A percentile compares a stretch with the other conserved stretches of the same genome.
Evolutionary conservation across 2,329 filamentous ascomycete species (phyloP).

Genomic region (Huntiella moniliformis): DNA sequence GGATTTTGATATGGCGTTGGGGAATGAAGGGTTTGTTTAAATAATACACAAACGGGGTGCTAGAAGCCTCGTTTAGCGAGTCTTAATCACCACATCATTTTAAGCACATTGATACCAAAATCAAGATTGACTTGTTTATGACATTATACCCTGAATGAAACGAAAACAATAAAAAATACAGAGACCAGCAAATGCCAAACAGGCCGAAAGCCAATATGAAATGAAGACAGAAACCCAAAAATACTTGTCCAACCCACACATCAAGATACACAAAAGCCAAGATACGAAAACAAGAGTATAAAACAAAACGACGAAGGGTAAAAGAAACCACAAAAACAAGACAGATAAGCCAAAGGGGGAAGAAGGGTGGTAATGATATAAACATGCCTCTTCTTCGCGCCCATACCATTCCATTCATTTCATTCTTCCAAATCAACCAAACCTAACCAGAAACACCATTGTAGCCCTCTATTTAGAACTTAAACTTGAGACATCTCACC

Average conservation of each 20-base stretch:
- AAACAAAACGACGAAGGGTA: constrained; percentile 3
- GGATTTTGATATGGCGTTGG: too few species aligned
- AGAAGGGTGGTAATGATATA: background rate
- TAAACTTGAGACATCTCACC: background rate
- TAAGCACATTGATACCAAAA: background rate
- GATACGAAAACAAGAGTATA: constrained; percentile 2
- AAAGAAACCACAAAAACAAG: background rate
- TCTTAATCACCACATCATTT: background rate
- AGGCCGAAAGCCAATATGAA: background rate
- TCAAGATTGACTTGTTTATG: background rate
- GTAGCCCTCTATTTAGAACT: background rate
- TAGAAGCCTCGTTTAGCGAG: too few species aligned
- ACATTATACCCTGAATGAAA: background rate
- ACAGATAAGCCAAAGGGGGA: background rate
- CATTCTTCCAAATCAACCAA: background rate
- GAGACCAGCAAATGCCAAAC: constrained; percentile 7
- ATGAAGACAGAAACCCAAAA: constrained; percentile 2
- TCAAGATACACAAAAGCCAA: background rate
- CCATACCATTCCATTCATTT: background rate
- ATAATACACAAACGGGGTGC: too few species aligned
- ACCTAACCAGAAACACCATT: background rate
- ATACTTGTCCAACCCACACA: background rate
- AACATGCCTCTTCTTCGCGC: constrained; percentile 1
- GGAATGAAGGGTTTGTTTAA: too few species aligned
- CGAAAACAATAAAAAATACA: background rate